phyloP scores from a whole-genome alignment of 805 yeast genomes.

The Candida quercuum region DNA sequence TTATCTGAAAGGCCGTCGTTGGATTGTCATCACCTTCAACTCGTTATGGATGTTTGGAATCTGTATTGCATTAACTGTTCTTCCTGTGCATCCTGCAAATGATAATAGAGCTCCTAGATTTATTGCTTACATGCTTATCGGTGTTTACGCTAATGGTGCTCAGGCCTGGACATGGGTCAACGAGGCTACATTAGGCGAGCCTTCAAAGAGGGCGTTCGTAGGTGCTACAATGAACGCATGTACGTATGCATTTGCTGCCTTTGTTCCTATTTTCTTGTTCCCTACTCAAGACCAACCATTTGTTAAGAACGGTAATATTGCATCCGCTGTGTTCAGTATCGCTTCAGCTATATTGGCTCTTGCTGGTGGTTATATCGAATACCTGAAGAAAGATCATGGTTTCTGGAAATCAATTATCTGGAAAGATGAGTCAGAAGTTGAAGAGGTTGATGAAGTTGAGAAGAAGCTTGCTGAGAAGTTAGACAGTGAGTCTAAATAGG shows the following conservation, averaged over 20 bases:
- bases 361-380: background rate
- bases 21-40: constrained; percentile 1
- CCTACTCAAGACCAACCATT: constrained; percentile 7
- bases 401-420: constrained; percentile 1
- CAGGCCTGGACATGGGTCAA: constrained; percentile 10
- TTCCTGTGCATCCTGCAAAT: constrained; percentile 8
- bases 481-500: background rate
- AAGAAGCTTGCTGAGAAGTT: constrained; percentile 6
- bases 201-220: constrained; percentile 10
- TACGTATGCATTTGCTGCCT: constrained; percentile 6
- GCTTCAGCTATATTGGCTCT: constrained; percentile 5
- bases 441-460: background rate
- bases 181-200: constrained; percentile 9
- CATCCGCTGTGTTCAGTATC: constrained; percentile 4
- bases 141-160: constrained; percentile 6
- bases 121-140: constrained; percentile 7
- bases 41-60: constrained; percentile 4
- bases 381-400: constrained; percentile 1
- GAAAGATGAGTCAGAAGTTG: background rate
- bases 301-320: constrained; percentile 8
- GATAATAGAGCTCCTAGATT: constrained; percentile 5
- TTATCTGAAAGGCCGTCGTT: constrained; percentile 10
- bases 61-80: constrained; percentile 1
- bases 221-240: constrained; percentile 11
- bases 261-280: constrained; percentile 5